Evolutionary conservation across 805 yeast species (phyloP), one percentile per base, ranked within the genome.

Genomic region (Clavispora phyllophila): DNA sequence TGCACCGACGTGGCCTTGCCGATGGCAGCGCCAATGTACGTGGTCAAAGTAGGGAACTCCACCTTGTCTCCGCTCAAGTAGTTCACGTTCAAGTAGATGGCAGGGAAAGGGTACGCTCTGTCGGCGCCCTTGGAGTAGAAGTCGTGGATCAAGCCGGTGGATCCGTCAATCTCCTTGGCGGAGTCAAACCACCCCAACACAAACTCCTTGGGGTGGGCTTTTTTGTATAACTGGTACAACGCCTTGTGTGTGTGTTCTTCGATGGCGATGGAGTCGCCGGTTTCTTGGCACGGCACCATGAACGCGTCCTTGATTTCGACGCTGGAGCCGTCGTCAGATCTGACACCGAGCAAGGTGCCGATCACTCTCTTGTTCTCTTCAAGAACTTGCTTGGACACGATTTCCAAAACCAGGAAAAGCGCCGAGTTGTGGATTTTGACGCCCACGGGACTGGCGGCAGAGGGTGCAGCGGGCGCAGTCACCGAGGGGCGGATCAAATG

Each of bases 111-210:
- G 58, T 60, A 76, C 4, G 88, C 80, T 46, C 88, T 79, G 56
- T 79, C 84, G 14, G 73, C 65, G 44, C 86, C 83, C 55, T 82
- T 81, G 31, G 81, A 70, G 67, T 83, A 87, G 58, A 86, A 83
- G 56, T 83, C 91, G 61, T 87, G 95, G 56, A 87, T 81, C 50
- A 86, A 73, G 9, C 87, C 87, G 12, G 89, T 79, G 61, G 83
- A 77, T 42, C 79, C 73, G 65, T 85, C 90, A 49, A 87, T 75
- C 50, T 70, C 71, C 37, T 71, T 67, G 14, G 84, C 70, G 33
- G 77, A 70, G 39, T 83, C 81, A 61, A 85, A 88, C 96, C 96
- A 88, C 43, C 96, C 96, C 37, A 88, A 73, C 42, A 88, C 83
- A 40, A 75, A 73, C 50, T 82, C 84, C 58, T 84, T 84, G 44